A percentile compares a stretch with the other conserved stretches of the same genome.
Conservation (phyloP, 108 stramenopile species). For the Fragilariopsis cylindrus region DNA sequence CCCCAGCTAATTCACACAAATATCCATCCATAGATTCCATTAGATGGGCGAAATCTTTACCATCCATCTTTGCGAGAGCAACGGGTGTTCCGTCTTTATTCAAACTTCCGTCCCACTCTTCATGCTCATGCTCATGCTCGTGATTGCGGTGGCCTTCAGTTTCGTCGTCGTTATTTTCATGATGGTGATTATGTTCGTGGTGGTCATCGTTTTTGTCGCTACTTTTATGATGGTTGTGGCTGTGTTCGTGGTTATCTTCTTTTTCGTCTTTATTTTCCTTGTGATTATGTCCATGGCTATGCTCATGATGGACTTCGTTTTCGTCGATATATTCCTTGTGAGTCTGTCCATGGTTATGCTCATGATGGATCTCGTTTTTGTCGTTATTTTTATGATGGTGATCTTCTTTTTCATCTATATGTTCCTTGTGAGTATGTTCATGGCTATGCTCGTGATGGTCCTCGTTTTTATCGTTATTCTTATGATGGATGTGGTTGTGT, state of each 20-base stretch:
- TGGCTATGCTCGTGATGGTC: constrained; percentile 6
- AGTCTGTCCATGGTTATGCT: not conserved
- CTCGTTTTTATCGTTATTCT: not conserved
- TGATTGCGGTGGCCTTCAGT: constrained; percentile 25
- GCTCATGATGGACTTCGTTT: constrained; percentile 34
- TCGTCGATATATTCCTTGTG: not conserved
- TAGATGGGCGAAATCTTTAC: constrained; percentile 15
- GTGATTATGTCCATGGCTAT: constrained; percentile 17
- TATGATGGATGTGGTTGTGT: not conserved
- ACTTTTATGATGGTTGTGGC: not conserved
- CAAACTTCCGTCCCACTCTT: constrained; percentile 18
- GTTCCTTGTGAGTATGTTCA: constrained; percentile 4
- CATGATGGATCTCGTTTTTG: not conserved
- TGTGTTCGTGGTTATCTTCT: not conserved
- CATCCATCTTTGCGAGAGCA: constrained; percentile 12
- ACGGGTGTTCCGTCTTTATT: constrained; percentile 17
- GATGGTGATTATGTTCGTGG: constrained; percentile 1
- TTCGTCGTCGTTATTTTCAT: not conserved
- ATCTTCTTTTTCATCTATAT: not conserved
- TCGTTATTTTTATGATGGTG: not conserved
- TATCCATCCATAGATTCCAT: constrained; percentile 15
- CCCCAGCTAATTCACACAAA: constrained; percentile 10
- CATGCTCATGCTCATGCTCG: constrained; percentile 40
- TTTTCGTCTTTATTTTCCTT: not conserved
- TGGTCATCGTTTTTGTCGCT: not conserved